Evolutionary conservation across 129 eudicot genomes (phyloP), one percentile per base, ranked within the genome.

Genomic region (Centella asiatica): DNA sequence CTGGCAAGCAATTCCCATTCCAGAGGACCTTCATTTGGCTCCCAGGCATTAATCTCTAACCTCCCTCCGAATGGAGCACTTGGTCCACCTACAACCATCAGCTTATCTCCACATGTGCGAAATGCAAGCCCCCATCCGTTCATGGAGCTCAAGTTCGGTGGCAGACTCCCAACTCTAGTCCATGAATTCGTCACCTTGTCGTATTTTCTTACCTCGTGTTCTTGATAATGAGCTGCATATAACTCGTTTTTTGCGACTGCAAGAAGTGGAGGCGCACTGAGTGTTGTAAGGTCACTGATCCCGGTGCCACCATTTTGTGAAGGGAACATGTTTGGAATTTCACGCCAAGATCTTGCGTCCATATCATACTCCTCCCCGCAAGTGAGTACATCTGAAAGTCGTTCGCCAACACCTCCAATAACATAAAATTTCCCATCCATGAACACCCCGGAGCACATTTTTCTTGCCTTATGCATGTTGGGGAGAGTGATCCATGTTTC

Each of bases 101-200:
- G 86, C 19, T 84, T 79, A 62, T 84, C 93, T 0, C 96, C 96
- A 74, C 96, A 88, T 4, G 89, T 94, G 78, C 93, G 69, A 54
- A 88, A 88, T 9, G 96, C 96, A 45, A 88, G 77, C 10, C 96
- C 96, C 96, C 96, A 88, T 2, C 93, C 96, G 26, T 81, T 73
- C 86, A 81, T 88, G 4, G 96, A 88, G 62, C 70, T 84, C 0
- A 86, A 93, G 44, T 86, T 49, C 57, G 84, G 84, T 19, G 96
- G 96, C 82, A 88, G 70, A 65, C 89, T 79, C 49, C 96, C 93
- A 6, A 83, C 78, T 0, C 86, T 79, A 40, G 66, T 72, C 96
- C 96, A 84, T 36, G 19, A 73, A 42, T 69, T 72, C 59, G 51
- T 67, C 3, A 17, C 25, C 64, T 88, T 88, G 50, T 88, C 81